Percentiles rank a stretch among this genome's conserved stretches.
phyloP scores from a whole-genome alignment of 73 alveolate species.

The Paramecium sonneborni region DNA sequence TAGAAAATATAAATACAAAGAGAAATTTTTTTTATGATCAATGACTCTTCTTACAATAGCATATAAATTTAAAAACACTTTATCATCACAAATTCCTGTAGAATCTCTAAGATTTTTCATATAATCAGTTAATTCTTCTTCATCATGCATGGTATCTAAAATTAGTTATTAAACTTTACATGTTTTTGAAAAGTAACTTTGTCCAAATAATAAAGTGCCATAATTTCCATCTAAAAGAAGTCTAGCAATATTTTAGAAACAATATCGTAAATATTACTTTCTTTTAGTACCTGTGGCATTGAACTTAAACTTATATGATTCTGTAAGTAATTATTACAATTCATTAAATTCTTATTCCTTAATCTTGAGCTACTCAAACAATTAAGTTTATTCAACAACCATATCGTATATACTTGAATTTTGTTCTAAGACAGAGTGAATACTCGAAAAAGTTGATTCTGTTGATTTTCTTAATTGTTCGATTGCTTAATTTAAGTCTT shows the following conservation, averaged over 20 bases:
- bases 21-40: slow-evolving; percentile 50
- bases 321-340: slow-evolving; percentile 4
- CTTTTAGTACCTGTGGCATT: slow-evolving; percentile 42
- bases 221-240: slow-evolving; percentile 53
- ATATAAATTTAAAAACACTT: neutral
- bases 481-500: slow-evolving; percentile 50
- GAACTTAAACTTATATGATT: slow-evolving; percentile 27
- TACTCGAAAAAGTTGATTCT: neutral
- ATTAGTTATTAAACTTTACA: neutral
- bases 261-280: neutral
- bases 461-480: slow-evolving; percentile 45
- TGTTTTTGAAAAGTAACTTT: neutral
- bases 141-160: slow-evolving; percentile 46
- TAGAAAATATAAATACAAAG: slow-evolving; percentile 26
- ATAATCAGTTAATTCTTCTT: slow-evolving; percentile 61
- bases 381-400: slow-evolving; percentile 50
- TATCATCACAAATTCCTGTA: slow-evolving; percentile 52
- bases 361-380: slow-evolving; percentile 23
- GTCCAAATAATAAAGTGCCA: slow-evolving; percentile 53
- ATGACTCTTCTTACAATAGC: neutral
- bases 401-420: slow-evolving; percentile 1
- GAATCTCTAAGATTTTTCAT: slow-evolving; percentile 48
- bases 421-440: neutral
- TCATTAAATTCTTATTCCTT: slow-evolving; percentile 43
- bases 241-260: slow-evolving; percentile 53